These are phyloP conservation scores for Arthrobotrys entomopaga DNA, from an alignment of 2,329 filamentous ascomycete species.

Conservation along the genomic window DNA sequence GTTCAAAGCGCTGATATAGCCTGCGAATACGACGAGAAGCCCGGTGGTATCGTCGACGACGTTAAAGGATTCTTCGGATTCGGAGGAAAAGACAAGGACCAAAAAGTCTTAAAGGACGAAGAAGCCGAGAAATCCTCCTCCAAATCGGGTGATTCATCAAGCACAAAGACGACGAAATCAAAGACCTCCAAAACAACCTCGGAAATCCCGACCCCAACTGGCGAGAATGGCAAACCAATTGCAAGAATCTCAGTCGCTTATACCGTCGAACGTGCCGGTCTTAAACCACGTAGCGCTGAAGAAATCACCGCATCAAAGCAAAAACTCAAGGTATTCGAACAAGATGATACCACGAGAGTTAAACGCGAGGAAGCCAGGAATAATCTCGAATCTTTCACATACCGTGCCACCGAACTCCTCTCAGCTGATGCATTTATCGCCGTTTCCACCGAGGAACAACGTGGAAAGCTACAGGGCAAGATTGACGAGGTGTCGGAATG, in stretches of 20 bases:
- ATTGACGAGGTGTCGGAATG: constrained; percentile 80
- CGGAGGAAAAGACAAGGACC: constrained; percentile 76
- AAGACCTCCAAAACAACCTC: constrained; percentile 60
- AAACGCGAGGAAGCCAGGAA: constrained; percentile 88
- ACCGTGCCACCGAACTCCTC: constrained; percentile 84
- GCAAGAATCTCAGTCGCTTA: constrained; percentile 69
- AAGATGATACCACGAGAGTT: constrained; percentile 80
- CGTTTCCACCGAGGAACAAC: constrained; percentile 75
- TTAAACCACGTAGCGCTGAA: constrained; percentile 66
- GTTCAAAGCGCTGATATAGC: constrained; percentile 80
- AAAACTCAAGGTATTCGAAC: constrained; percentile 83
- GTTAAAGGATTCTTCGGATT: constrained; percentile 97
- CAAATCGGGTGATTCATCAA: constrained; percentile 59
- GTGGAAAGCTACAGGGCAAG: constrained; percentile 73
- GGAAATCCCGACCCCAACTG: constrained; percentile 59
- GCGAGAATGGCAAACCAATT: constrained; percentile 67
- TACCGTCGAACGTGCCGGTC: constrained; percentile 66
- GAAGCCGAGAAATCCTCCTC: constrained; percentile 60
- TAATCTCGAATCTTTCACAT: constrained; percentile 91
- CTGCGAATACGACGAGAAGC: constrained; percentile 81
- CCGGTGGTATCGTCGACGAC: constrained; percentile 78
- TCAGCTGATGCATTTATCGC: constrained; percentile 78
- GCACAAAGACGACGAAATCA: constrained; percentile 64
- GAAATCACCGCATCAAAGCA: constrained; percentile 69
- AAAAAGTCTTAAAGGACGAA: constrained; percentile 72